phyloP scores from a whole-genome alignment of 2,329 filamentous ascomycete genomes.

The Colletotrichum lupini region DNA sequence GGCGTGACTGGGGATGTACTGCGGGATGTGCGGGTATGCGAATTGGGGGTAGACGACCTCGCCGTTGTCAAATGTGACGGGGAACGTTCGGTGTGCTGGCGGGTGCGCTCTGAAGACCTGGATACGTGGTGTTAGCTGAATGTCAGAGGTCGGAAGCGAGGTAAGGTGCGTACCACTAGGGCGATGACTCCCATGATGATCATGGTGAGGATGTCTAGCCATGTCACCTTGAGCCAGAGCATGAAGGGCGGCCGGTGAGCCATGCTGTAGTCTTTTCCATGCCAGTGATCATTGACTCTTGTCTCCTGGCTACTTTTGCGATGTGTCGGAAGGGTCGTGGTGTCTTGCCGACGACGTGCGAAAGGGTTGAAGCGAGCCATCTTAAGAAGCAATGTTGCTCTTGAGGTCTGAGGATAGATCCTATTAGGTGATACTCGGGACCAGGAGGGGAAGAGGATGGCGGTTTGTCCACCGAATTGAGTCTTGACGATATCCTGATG shows the following conservation, averaged over 20 bases:
- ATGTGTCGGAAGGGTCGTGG: not conserved
- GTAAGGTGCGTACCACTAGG: slow-evolving; percentile 65
- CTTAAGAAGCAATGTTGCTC: not conserved
- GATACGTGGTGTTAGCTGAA: slow-evolving; percentile 1
- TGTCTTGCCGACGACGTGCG: slow-evolving; percentile 2
- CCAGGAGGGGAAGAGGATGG: not conserved
- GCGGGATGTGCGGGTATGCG: slow-evolving; percentile 75
- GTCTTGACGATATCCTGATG: not conserved
- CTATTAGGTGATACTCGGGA: too few relatives aligned
- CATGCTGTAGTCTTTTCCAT: slow-evolving; percentile 51
- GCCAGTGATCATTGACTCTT: slow-evolving; percentile 14
- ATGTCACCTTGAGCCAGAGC: slow-evolving; percentile 76
- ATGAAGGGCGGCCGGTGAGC: slow-evolving; percentile 68
- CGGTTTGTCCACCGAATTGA: too few relatives aligned
- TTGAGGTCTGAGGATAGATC: not conserved
- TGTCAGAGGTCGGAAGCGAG: slow-evolving; percentile 38
- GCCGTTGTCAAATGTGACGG: slow-evolving; percentile 72
- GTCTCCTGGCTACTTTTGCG: slow-evolving; percentile 23
- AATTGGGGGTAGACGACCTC: slow-evolving; percentile 78
- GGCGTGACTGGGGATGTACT: slow-evolving; percentile 78
- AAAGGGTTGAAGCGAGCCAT: slow-evolving; percentile 20
- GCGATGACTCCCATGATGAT: slow-evolving; percentile 72
- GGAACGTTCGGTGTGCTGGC: slow-evolving; percentile 74
- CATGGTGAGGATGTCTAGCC: slow-evolving; percentile 78
- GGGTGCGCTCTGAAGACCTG: slow-evolving; percentile 73